A percentile compares a stretch with the other conserved stretches of the same genome.
Conservation (phyloP, 177 flowering plant genomes). For the Vitis hybrid region DNA sequence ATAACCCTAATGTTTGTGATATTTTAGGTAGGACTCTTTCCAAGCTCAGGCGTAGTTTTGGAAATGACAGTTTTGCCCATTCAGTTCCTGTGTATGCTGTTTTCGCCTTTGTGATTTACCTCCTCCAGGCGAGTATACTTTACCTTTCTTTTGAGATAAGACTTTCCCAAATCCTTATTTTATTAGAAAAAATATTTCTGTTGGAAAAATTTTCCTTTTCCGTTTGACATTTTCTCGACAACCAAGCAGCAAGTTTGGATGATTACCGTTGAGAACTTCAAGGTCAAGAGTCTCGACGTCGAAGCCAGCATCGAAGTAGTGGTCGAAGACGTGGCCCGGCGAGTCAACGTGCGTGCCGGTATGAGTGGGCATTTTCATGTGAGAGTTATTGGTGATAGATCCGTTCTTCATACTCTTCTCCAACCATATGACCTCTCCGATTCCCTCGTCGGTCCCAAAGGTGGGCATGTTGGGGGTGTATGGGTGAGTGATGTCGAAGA, state of each 20-base stretch:
- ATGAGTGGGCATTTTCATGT: constrained; percentile 72
- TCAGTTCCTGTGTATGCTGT: too few species aligned
- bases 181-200: too few species aligned
- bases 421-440: constrained; percentile 19
- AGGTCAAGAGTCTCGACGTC: constrained; percentile 89
- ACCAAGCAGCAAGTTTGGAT: background rate
- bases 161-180: too few species aligned
- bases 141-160: too few species aligned
- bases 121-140: too few species aligned
- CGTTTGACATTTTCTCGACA: background rate
- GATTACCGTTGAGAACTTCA: constrained; percentile 69
- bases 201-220: too few species aligned
- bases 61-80: too few species aligned
- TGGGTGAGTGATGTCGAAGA: constrained; percentile 22
- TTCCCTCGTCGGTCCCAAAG: constrained; percentile 6
- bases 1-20: too few species aligned
- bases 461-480: constrained; percentile 13
- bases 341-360: constrained; percentile 90
- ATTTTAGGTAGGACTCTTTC: too few species aligned
- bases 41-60: too few species aligned
- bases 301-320: constrained; percentile 82
- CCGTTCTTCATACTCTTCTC: constrained; percentile 77
- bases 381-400: constrained; percentile 68
- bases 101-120: too few species aligned
- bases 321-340: constrained; percentile 79